Evolutionary conservation across 23 red algal genomes (phyloP), one percentile per base, ranked within the genome.

Genomic region (Gracilariopsis chorda): DNA sequence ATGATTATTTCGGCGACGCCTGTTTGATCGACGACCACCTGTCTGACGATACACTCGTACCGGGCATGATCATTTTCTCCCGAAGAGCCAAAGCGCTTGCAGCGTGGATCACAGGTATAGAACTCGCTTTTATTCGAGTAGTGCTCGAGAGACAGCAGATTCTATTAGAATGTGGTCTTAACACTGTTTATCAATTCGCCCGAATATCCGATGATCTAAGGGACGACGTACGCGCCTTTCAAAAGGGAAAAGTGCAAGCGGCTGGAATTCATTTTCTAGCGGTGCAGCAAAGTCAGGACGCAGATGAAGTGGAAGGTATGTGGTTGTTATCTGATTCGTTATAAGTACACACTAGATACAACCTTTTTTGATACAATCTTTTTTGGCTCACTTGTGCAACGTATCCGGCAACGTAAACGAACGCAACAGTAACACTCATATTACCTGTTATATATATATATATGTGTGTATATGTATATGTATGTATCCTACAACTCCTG

Each of bases 191-290:
- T 46, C 49, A 75, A 29, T 96, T 99, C 64, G 93, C 90, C 35
- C 77, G 84, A 28, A 79, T 99, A 17, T 69, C 14, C n/a, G 25
- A 59, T 23, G 61, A 67, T 58, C 43, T 99, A 9, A 62, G 80
- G 30, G 64, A 92, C 30, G 97, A 99, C n/a, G 97, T 89, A 23
- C 57, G 88, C 32, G 53, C 75, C 6, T 99, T 96, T 70, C 72
- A 99, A 80, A 55, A 44, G 51, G 68, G 62, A 13, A 99, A 99
- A 78, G 55, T 47, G n/a, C 30, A 64, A 11, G 44, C 84, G 10
- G 55, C 32, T 19, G 97, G 97, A 25, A 39, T 96, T 35, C 97
- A 99, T 59, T 99, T 99, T 36, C 70, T 96, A n/a, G 97, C 97
- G 33, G 87, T 99, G 16, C 94, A 96, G 39, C 27, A 34, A 33